Conservation (phyloP, 192 early-diverging fungal species). For the Backusella morwellensis region DNA sequence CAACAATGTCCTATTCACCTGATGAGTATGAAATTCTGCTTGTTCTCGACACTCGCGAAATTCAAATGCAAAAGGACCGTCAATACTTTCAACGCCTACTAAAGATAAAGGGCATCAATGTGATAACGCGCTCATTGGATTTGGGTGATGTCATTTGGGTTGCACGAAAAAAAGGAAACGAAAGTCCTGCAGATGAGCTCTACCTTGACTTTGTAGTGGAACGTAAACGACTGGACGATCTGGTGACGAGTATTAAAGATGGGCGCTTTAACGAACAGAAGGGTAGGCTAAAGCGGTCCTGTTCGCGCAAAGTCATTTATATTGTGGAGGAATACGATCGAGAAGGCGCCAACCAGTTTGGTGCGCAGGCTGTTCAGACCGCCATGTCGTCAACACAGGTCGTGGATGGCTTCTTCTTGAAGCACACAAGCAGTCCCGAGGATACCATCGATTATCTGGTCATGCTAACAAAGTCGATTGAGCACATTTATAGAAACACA, state of each 20-base stretch:
- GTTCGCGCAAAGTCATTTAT: conserved; percentile 77
- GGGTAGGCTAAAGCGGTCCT: conserved; percentile 70
- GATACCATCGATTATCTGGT: conserved; percentile 82
- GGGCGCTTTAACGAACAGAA: conserved; percentile 94
- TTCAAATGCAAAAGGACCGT: conserved; percentile 65
- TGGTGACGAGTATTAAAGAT: conserved; percentile 89
- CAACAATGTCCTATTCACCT: neutral
- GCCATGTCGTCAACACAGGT: conserved; percentile 76
- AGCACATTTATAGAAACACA: conserved; percentile 41
- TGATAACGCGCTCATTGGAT: conserved; percentile 61
- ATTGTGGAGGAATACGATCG: conserved; percentile 80
- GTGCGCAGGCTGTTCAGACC: conserved; percentile 63
- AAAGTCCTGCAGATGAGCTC: conserved; percentile 53
- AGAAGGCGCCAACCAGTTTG: conserved; percentile 60
- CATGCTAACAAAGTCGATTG: conserved; percentile 56
- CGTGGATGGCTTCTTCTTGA: conserved; percentile 79
- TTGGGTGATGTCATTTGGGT: conserved; percentile 94
- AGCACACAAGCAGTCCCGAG: conserved; percentile 69
- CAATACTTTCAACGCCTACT: conserved; percentile 72
- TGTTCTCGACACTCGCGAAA: conserved; percentile 84
- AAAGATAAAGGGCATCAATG: conserved; percentile 49
- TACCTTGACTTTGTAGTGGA: conserved; percentile 87
- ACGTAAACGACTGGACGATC: conserved; percentile 93
- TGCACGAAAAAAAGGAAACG: conserved; percentile 43
- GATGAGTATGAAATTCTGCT: conserved; percentile 63